A percentile compares a stretch with the other conserved stretches of the same genome.
Evolutionary conservation across 495 filamentous ascomycete species (phyloP).

Genomic region (Penicillium ochrochloron): DNA sequence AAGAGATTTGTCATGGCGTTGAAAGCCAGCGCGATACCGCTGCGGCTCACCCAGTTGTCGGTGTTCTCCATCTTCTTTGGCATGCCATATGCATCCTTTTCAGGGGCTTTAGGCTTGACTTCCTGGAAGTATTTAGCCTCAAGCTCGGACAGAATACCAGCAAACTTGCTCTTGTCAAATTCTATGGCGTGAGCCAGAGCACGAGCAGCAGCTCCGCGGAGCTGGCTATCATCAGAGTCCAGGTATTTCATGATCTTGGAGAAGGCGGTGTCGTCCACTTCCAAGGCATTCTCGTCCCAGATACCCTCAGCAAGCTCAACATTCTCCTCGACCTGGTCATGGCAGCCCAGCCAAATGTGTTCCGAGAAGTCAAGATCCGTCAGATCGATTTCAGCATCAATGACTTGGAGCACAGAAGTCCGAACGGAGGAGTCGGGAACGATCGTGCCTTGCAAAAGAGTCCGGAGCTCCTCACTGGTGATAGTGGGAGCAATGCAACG

Average conservation of each 20-base stretch:
- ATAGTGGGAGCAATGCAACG: constrained; percentile 80
- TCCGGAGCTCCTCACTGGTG: constrained; percentile 64
- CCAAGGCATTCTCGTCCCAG: constrained; percentile 90
- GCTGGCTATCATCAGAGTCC: constrained; percentile 73
- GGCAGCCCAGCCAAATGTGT: constrained; percentile 90
- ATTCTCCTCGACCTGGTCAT: constrained; percentile 91
- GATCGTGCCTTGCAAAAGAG: constrained; percentile 74
- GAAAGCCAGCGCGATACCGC: constrained; percentile 86
- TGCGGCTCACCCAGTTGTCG: constrained; percentile 89
- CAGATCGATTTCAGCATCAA: constrained; percentile 88
- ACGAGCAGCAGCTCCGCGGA: constrained; percentile 81
- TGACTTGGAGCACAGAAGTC: constrained; percentile 85
- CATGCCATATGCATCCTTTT: constrained; percentile 92
- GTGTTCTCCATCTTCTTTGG: constrained; percentile 78
- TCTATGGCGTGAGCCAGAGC: constrained; percentile 75
- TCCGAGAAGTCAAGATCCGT: constrained; percentile 82
- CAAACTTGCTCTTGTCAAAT: constrained; percentile 59
- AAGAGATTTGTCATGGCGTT: constrained; percentile 75
- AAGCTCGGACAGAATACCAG: constrained; percentile 62
- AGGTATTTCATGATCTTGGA: constrained; percentile 76
- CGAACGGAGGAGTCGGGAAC: constrained; percentile 79
- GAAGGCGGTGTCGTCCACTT: constrained; percentile 67
- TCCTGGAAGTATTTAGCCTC: constrained; percentile 72
- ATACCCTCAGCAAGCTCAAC: constrained; percentile 80
- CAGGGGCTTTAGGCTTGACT: constrained; percentile 77